Conservation (phyloP, 441 rosid genomes). For the Hura crepitans region DNA sequence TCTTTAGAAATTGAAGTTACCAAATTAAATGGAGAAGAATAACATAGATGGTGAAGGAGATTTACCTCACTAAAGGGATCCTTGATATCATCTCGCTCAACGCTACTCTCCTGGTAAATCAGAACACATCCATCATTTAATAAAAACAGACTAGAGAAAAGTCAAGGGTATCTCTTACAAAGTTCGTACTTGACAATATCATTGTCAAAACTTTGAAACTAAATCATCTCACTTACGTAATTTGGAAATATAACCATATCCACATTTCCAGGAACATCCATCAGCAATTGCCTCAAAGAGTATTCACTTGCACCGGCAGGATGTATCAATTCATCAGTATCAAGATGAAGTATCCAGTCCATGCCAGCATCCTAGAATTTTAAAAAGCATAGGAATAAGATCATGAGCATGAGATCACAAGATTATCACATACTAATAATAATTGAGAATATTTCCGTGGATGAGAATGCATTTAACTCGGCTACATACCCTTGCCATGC, state of each 20-base stretch:
- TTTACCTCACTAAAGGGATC: slow-evolving; percentile 85
- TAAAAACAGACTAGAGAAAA: slow-evolving; percentile 10
- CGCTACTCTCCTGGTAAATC: slow-evolving; percentile 72
- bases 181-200: slow-evolving; percentile 14
- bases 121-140: neutral
- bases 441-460: neutral
- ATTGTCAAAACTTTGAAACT: slow-evolving; percentile 9
- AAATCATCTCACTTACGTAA: slow-evolving; percentile 55
- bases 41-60: neutral
- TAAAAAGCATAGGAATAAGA: slow-evolving; percentile 13
- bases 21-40: neutral
- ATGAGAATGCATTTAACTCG: slow-evolving; percentile 16
- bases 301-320: slow-evolving; percentile 74
- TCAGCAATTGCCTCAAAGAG: slow-evolving; percentile 68
- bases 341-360: slow-evolving; percentile 95
- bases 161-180: neutral
- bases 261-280: slow-evolving; percentile 62
- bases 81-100: slow-evolving; percentile 74
- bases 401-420: slow-evolving; percentile 17
- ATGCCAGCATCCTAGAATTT: slow-evolving; percentile 66
- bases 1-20: slow-evolving; percentile 1
- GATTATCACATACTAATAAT: neutral
- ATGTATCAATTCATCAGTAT: slow-evolving; percentile 81
- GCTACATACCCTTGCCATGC: slow-evolving; percentile 79
- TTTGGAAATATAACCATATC: slow-evolving; percentile 84